Conservation (phyloP, 768 basidiomycete genomes). For the Cystobasidiopsis lactophilus region DNA sequence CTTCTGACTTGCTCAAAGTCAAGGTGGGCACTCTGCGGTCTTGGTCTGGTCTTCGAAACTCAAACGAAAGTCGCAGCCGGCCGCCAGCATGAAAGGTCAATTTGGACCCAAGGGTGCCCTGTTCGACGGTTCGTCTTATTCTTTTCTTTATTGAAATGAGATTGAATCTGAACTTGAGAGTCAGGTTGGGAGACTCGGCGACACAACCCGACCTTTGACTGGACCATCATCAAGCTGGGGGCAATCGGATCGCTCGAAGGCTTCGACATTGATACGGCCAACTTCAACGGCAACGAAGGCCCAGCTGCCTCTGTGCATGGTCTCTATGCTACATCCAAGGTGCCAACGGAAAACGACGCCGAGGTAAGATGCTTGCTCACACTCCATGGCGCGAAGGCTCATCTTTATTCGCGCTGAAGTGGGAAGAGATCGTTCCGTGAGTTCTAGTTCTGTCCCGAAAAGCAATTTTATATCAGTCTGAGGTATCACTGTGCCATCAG, state of each 20-base stretch:
- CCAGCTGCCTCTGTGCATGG: conserved; percentile 58
- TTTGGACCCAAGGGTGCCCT: conserved; percentile 90
- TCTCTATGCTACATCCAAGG: conserved; percentile 22
- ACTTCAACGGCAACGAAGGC: conserved; percentile 58
- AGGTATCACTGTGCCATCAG: too few relatives aligned
- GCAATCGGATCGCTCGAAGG: conserved; percentile 47
- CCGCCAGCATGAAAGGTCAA: conserved; percentile 75
- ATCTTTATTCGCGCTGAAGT: not conserved
- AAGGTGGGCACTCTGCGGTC: conserved; percentile 32
- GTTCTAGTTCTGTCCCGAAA: conserved; percentile 24
- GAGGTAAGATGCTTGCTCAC: conserved; percentile 23
- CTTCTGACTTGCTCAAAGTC: conserved; percentile 55
- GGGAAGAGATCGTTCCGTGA: not conserved
- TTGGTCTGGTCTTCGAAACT: not conserved
- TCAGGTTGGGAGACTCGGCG: conserved; percentile 58
- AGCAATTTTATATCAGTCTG: not conserved
- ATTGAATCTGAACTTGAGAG: too few relatives aligned
- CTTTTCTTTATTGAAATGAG: too few relatives aligned
- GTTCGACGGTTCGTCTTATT: conserved; percentile 46
- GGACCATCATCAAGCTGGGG: conserved; percentile 80
- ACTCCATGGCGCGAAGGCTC: not conserved
- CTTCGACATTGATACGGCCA: conserved; percentile 84
- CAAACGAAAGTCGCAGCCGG: conserved; percentile 42
- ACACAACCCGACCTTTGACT: conserved; percentile 73
- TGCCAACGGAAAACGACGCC: conserved; percentile 32